These are phyloP conservation scores for Podospora didyma DNA, from an alignment of 495 filamentous ascomycete genomes.

Conservation along the genomic window DNA sequence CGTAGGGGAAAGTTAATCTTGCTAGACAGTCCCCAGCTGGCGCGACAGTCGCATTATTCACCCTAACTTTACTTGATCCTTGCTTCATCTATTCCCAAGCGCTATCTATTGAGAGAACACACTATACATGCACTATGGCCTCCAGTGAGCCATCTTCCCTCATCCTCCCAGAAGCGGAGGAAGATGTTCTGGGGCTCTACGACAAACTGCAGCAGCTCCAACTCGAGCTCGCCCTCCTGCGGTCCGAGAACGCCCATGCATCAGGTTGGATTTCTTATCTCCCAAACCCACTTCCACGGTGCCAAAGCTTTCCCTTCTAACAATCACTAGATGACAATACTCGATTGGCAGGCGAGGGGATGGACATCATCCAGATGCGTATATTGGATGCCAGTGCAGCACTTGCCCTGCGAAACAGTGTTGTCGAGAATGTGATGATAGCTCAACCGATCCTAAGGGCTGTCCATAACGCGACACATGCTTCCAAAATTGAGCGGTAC, in stretches of 20 bases:
- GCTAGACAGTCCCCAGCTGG: too few species aligned
- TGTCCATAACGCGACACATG: constrained; percentile 62
- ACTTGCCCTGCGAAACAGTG: constrained; percentile 61
- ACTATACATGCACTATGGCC: constrained; percentile 9
- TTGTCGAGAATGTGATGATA: constrained; percentile 62
- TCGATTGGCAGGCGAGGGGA: constrained; percentile 19
- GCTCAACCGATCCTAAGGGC: constrained; percentile 73
- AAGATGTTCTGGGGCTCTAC: constrained; percentile 60
- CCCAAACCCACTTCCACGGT: background rate
- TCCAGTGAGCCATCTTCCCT: background rate
- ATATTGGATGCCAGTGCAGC: constrained; percentile 64
- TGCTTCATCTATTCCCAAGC: too few species aligned
- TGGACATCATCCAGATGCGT: constrained; percentile 57
- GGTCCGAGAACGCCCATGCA: constrained; percentile 38
- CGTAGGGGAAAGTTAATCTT: too few species aligned
- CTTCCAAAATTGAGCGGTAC: constrained; percentile 66
- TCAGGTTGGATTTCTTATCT: constrained; percentile 3
- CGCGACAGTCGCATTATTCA: too few species aligned
- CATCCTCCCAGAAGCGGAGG: constrained; percentile 45
- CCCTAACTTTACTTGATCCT: background rate
- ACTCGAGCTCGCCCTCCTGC: constrained; percentile 63
- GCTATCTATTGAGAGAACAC: too few species aligned
- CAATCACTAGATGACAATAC: background rate
- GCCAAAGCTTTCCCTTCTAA: background rate
- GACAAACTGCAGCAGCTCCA: constrained; percentile 65